These are phyloP conservation scores for Candida sojae DNA, from an alignment of 1,139 yeast genomes.

Conservation along the genomic window DNA sequence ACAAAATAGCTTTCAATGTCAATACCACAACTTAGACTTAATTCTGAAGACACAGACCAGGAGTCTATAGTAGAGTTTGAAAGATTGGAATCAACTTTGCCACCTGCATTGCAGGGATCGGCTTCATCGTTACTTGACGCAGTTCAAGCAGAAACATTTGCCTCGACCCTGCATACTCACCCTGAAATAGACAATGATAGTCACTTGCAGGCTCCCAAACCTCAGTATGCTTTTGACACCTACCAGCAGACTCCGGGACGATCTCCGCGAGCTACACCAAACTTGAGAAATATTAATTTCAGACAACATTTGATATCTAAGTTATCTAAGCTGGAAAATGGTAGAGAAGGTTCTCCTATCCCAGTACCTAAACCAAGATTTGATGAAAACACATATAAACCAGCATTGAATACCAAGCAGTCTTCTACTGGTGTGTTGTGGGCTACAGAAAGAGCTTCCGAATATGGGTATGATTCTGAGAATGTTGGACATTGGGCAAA, in stretches of 20 bases:
- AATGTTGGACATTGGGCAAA: constrained; percentile 61
- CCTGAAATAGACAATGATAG: not conserved
- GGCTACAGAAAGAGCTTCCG: constrained; percentile 68
- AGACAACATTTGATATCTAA: constrained; percentile 28
- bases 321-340: constrained; percentile 35
- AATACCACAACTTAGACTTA: constrained; percentile 4
- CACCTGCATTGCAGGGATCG: constrained; percentile 43
- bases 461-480: constrained; percentile 54
- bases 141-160: constrained; percentile 17
- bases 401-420: constrained; percentile 63
- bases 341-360: constrained; percentile 48
- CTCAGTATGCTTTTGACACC: constrained; percentile 11
- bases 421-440: constrained; percentile 71
- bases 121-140: constrained; percentile 44
- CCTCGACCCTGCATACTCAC: constrained; percentile 1
- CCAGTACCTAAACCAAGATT: constrained; percentile 53
- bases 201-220: constrained; percentile 11
- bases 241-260: constrained; percentile 13
- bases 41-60: constrained; percentile 13
- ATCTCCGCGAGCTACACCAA: constrained; percentile 16
- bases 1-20: constrained; percentile 4
- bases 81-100: constrained; percentile 46
- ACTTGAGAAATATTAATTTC: constrained; percentile 12
- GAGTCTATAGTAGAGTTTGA: constrained; percentile 37
- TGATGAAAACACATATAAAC: constrained; percentile 50